Evolutionary conservation across 495 filamentous ascomycete genomes (phyloP).

Genomic region (Penicillium bovifimosum): DNA sequence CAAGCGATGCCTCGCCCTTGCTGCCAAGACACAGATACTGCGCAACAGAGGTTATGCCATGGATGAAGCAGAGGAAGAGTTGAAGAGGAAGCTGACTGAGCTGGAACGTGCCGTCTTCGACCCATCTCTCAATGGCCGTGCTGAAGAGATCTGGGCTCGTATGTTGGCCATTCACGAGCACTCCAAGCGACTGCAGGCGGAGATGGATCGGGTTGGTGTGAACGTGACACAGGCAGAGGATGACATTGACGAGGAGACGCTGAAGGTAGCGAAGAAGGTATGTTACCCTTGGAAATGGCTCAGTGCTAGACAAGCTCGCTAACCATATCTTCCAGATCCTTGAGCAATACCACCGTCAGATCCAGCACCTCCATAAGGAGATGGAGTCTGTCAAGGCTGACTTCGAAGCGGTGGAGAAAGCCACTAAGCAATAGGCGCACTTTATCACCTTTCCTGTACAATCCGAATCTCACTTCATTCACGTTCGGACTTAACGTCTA

Average conservation of each 20-base stretch:
- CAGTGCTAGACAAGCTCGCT: conserved; percentile 6
- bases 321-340: conserved; percentile 57
- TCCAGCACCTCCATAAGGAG: conserved; percentile 78
- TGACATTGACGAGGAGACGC: conserved; percentile 68
- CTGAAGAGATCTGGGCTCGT: conserved; percentile 95
- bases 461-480: conserved; percentile 8
- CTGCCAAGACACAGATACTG: conserved; percentile 86
- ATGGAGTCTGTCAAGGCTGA: conserved; percentile 72
- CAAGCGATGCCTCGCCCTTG: conserved; percentile 75
- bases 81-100: conserved; percentile 74
- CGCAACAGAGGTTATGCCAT: conserved; percentile 90
- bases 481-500: conserved; percentile 10
- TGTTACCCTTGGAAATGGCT: conserved; percentile 10
- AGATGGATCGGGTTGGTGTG: conserved; percentile 62
- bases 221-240: conserved; percentile 45
- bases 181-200: conserved; percentile 68
- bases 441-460: background rate
- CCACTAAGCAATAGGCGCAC: conserved; percentile 16
- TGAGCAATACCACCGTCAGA: conserved; percentile 82
- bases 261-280: conserved; percentile 83
- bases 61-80: conserved; percentile 81
- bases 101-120: conserved; percentile 76
- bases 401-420: conserved; percentile 69
- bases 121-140: conserved; percentile 72
- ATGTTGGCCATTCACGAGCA: conserved; percentile 81